Evolutionary conservation across 2,329 filamentous ascomycete genomes (phyloP).

Genomic region (Fusarium sp.): DNA sequence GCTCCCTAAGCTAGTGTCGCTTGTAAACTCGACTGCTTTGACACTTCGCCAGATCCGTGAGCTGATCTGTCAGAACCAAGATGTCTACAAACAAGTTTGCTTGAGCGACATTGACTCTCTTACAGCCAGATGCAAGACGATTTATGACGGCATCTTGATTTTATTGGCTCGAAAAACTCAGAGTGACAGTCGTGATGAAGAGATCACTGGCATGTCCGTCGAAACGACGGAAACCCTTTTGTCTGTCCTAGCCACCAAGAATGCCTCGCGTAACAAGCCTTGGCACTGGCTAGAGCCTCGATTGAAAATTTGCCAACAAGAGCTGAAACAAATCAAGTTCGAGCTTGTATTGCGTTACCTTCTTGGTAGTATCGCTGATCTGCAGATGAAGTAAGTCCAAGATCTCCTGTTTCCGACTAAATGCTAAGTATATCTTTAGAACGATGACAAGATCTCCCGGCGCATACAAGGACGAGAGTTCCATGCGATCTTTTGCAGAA

Average conservation of each 20-base stretch:
- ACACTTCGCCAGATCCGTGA: not conserved
- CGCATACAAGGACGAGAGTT: not conserved
- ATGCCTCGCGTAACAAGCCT: rapidly evolving
- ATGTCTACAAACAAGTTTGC: slow-evolving; percentile 1
- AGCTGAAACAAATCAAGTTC: slow-evolving; percentile 9
- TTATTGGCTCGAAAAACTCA: not conserved
- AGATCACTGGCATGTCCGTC: rapidly evolving
- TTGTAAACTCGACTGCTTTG: slow-evolving; percentile 5
- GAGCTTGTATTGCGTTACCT: slow-evolving; percentile 18
- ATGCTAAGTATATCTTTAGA: not conserved
- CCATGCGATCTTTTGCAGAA: not conserved
- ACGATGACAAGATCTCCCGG: slow-evolving; percentile 1
- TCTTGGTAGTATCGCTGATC: slow-evolving; percentile 10
- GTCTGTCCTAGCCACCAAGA: not conserved
- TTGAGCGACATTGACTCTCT: not conserved
- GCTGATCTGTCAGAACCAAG: not conserved
- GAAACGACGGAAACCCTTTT: not conserved
- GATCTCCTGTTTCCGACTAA: rapidly evolving
- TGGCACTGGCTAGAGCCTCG: slow-evolving; percentile 18
- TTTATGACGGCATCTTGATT: not conserved
- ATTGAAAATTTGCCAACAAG: not conserved
- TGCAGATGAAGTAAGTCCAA: slow-evolving; percentile 2
- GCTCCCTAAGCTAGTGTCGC: not conserved
- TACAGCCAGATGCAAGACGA: not conserved
- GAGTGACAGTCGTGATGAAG: not conserved